Percentiles rank a stretch among this genome's conserved stretches.
Conservation (phyloP, 2,329 filamentous ascomycete species). For the Aspergillus sp. region DNA sequence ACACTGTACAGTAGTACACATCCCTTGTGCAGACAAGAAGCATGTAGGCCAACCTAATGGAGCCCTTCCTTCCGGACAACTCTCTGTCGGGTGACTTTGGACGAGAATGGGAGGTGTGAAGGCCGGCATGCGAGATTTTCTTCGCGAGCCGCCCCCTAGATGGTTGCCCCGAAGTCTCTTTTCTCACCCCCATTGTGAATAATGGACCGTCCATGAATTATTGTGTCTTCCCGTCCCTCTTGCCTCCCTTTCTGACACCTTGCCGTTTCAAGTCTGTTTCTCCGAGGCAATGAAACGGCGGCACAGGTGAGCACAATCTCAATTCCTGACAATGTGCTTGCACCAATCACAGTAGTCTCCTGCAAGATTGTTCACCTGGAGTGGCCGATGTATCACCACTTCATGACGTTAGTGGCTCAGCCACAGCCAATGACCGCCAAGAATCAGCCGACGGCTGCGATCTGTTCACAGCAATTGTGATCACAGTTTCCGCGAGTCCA, state of each 20-base stretch:
- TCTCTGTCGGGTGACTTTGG: background rate
- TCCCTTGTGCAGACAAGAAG: background rate
- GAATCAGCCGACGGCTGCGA: background rate
- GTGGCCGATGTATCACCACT: background rate
- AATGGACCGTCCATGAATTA: background rate
- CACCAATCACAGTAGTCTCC: background rate
- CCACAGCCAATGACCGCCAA: background rate
- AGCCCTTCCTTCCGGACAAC: background rate
- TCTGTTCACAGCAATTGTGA: background rate
- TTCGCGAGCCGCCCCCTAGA: constrained; percentile 5
- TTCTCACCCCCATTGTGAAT: background rate
- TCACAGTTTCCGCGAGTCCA: background rate
- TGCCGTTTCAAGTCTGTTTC: constrained; percentile 19
- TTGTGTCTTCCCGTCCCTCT: constrained; percentile 1
- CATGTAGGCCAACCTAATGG: background rate
- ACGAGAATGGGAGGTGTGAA: constrained; percentile 1
- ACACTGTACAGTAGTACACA: too few species aligned
- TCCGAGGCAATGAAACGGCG: constrained; percentile 10
- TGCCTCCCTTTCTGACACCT: constrained; percentile 11
- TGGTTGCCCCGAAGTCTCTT: background rate
- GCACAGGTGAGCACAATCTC: constrained; percentile 1
- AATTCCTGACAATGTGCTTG: background rate
- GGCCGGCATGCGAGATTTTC: constrained; percentile 5
- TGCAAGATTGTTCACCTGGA: background rate
- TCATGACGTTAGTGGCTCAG: constrained; percentile 11